Base-by-base conservation (phyloP, 129 eudicot genomes). In the Erigeron canadensis region DNA sequence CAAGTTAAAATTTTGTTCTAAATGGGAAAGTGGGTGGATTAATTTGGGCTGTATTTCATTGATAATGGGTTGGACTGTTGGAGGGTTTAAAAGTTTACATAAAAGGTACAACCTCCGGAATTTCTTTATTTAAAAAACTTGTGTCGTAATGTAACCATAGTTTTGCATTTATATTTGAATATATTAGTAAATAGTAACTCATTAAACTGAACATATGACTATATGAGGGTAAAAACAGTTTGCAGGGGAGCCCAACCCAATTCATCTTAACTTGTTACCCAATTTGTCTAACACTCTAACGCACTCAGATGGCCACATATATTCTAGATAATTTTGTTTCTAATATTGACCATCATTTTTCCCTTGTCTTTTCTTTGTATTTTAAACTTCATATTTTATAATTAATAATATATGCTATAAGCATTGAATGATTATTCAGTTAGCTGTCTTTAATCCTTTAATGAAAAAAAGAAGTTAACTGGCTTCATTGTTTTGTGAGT, bases 21-120 rank as follows among this genome's bases (percentile, higher is more conserved):
- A 41, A 1, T 23, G 16, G 6, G 9, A 17, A 42, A 28, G 37
- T 44, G 55, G 38, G 45, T 58, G 45, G 46, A 12, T 60, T 38
- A 58, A 70, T 55, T 11, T 42, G 16, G 59, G 37, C 23, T 22
- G n/a, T 72, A 72, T 23, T 59, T 43, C 9, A 72, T n/a, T 59
- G 59, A 19, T 72, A 28, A 44, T 12, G 16, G 57, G 46, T 58
- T 62, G 45, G n/a, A 13, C 13, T 47, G 48, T 38, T 38, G 45
- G n/a, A 13, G 28, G 67, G 48, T 38, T 38, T 41, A 63, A n/a
- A 63, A 16, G 68, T n/a, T n/a, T 11, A 55, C 22, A 21, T 22
- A 19, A 19, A 55, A n/a, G n/a, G n/a, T n/a, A 18, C 61, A 55
- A 21, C 5, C 7, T 55, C 11, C 10, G 7, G 37, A 55, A 13